Evolutionary conservation across 139 green algal genomes (phyloP).

Genomic region (Choricystis sp.): DNA sequence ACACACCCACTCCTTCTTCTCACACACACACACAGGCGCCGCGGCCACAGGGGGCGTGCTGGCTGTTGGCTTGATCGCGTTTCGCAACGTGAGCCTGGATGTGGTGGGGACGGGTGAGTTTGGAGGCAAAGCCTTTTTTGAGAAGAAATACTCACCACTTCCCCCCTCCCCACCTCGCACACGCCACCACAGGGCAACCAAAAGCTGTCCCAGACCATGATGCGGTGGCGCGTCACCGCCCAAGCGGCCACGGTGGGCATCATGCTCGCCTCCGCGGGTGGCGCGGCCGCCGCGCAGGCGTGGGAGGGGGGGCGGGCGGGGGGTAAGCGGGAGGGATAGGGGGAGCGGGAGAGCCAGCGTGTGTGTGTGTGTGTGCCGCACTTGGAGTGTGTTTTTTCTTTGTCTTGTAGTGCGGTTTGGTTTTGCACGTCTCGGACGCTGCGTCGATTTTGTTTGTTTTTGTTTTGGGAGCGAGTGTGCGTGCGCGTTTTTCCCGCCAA

Average conservation of each 20-base stretch:
- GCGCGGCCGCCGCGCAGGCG: not conserved
- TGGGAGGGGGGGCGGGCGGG: too few species aligned
- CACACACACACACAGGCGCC: constrained; percentile 1
- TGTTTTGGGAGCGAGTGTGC: too few species aligned
- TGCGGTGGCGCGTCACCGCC: constrained; percentile 12
- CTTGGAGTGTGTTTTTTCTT: too few species aligned
- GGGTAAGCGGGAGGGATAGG: not conserved
- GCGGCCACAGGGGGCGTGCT: constrained; percentile 10
- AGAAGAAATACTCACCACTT: too few species aligned
- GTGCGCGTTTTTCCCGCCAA: too few species aligned
- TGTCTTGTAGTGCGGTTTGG: too few species aligned
- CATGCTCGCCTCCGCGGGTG: constrained; percentile 9
- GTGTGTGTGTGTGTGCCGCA: not conserved
- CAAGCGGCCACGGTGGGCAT: constrained; percentile 18
- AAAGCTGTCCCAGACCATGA: constrained; percentile 16
- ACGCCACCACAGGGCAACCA: constrained; percentile 5
- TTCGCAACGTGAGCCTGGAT: constrained; percentile 4
- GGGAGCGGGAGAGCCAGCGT: not conserved
- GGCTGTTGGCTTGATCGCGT: constrained; percentile 13
- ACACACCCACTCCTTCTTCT: not conserved
- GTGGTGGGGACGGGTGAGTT: too few species aligned
- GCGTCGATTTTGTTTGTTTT: too few species aligned
- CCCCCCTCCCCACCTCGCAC: not conserved
- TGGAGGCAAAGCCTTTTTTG: too few species aligned
- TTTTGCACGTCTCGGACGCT: too few species aligned